These are phyloP conservation scores for Fusarium sp. DNA, from an alignment of 2,329 filamentous ascomycete species.

Conservation along the genomic window DNA sequence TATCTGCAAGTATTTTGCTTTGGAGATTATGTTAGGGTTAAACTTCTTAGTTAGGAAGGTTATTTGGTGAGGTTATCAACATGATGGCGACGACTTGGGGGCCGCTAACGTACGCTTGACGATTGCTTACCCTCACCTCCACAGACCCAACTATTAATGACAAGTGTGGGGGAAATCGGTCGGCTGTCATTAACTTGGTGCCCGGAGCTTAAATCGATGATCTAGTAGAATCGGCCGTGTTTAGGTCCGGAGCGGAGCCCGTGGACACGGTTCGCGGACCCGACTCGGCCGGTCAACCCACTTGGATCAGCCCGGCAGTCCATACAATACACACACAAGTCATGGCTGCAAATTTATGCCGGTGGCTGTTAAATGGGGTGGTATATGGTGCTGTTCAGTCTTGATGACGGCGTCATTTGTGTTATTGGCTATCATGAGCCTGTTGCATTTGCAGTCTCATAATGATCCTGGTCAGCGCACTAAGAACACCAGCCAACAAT, in stretches of 20 bases:
- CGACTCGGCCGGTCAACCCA: neutral
- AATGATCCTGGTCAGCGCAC: neutral
- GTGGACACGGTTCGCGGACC: neutral
- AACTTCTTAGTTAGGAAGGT: neutral
- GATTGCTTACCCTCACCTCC: neutral
- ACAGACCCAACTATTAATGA: neutral
- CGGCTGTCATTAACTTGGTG: too few relatives aligned
- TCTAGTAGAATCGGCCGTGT: neutral
- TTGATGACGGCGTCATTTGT: neutral
- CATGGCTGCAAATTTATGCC: too few relatives aligned
- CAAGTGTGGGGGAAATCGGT: neutral
- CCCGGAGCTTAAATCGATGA: constrained; percentile 9
- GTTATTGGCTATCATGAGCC: too few relatives aligned
- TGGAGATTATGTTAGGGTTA: neutral
- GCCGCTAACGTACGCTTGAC: neutral
- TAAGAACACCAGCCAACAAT: neutral
- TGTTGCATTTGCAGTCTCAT: too few relatives aligned
- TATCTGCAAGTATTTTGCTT: neutral
- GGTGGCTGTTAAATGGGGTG: neutral
- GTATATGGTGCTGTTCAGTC: neutral
- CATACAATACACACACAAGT: too few relatives aligned
- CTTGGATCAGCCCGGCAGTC: neutral
- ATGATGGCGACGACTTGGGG: neutral
- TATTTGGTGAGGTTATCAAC: neutral
- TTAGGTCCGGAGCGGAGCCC: constrained; percentile 5